Conservation (phyloP, 2,329 filamentous ascomycete genomes). For the Nothopassalora personata region DNA sequence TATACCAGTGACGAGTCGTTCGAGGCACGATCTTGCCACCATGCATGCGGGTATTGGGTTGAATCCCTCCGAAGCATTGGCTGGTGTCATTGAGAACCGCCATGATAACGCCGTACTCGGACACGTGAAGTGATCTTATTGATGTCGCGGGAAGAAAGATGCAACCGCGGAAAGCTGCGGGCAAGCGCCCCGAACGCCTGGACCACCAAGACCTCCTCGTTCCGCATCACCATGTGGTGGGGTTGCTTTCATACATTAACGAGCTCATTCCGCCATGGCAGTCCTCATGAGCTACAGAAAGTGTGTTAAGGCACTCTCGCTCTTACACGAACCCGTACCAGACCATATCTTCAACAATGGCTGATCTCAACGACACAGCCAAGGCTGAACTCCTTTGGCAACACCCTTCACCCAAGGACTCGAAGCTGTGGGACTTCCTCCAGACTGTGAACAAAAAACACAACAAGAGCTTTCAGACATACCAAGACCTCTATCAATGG, state of each 20-base stretch:
- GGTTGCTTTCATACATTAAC: background rate
- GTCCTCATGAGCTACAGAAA: background rate
- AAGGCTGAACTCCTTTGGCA: slow-evolving; percentile 29
- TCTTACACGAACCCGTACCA: background rate
- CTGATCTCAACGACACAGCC: slow-evolving; percentile 5
- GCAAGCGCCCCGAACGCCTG: background rate
- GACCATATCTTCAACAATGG: background rate
- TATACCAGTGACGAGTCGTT: too few relatives aligned
- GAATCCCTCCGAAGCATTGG: background rate
- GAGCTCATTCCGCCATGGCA: background rate
- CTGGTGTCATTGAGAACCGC: background rate
- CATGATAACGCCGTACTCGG: too few relatives aligned
- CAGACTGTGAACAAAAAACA: slow-evolving; percentile 64
- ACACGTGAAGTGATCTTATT: background rate
- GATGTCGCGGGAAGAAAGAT: background rate
- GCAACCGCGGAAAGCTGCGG: background rate
- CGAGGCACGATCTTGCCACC: too few relatives aligned
- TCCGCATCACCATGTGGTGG: background rate
- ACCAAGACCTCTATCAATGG: slow-evolving; percentile 77
- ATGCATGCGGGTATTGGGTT: too few relatives aligned
- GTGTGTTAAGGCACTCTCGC: background rate
- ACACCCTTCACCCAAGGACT: slow-evolving; percentile 39
- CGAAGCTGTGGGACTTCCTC: slow-evolving; percentile 44
- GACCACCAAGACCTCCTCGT: background rate
- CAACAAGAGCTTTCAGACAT: slow-evolving; percentile 56